These are phyloP conservation scores for Porodaedalea pini DNA, from an alignment of 1,284 basidiomycete genomes.

Conservation along the genomic window DNA sequence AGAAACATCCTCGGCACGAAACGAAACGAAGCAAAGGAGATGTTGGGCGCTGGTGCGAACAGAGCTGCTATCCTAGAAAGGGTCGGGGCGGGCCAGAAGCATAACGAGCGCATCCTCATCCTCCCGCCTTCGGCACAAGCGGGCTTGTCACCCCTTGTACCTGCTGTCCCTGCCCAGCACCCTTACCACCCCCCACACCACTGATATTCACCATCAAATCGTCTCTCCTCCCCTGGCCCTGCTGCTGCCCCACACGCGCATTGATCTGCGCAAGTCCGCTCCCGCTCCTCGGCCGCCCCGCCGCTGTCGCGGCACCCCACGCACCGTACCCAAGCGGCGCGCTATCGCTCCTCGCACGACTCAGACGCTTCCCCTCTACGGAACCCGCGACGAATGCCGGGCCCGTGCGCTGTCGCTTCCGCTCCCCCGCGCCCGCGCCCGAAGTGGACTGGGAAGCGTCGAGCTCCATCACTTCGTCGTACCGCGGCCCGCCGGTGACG, in stretches of 20 bases:
- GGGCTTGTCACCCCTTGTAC: conserved; percentile 3
- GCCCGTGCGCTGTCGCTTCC: conserved; percentile 36
- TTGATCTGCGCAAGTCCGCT: conserved; percentile 31
- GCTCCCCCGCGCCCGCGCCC: background rate
- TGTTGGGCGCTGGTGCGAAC: background rate
- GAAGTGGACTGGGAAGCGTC: background rate
- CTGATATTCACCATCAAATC: conserved; percentile 21
- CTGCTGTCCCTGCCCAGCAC: background rate
- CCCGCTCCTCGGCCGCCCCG: conserved; percentile 37
- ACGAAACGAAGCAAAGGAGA: background rate
- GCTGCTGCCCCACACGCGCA: conserved; percentile 7
- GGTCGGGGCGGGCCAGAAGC: background rate
- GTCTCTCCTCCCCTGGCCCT: conserved; percentile 3
- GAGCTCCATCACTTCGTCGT: conserved; percentile 19
- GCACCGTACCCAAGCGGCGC: conserved; percentile 43
- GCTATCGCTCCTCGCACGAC: conserved; percentile 45
- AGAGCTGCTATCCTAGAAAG: too few relatives aligned
- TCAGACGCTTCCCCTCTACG: conserved; percentile 34
- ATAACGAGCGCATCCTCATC: background rate
- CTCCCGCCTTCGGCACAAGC: conserved; percentile 11
- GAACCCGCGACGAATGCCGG: conserved; percentile 26
- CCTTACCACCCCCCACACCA: conserved; percentile 6
- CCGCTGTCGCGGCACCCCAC: conserved; percentile 27
- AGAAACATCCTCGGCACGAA: background rate
- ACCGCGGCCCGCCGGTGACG: conserved; percentile 30